Evolutionary conservation across 495 filamentous ascomycete genomes (phyloP).

Genomic region (Hypoxylon subgilvum): DNA sequence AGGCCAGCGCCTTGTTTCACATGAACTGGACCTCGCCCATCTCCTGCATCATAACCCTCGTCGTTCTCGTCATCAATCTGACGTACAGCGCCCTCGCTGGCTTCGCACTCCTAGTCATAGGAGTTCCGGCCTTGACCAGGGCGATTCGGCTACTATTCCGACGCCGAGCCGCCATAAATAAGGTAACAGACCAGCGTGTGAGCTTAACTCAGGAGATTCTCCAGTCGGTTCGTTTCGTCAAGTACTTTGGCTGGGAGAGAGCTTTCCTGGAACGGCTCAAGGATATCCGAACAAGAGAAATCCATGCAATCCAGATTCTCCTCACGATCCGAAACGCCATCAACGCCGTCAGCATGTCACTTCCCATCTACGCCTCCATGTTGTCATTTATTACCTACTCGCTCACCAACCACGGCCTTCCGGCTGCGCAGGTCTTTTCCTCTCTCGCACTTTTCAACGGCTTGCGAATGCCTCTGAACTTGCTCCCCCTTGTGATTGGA

Average conservation of each 20-base stretch:
- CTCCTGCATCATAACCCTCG: constrained; percentile 74
- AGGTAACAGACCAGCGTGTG: constrained; percentile 89
- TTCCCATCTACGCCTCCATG: constrained; percentile 94
- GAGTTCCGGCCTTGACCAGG: constrained; percentile 73
- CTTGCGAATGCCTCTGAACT: constrained; percentile 84
- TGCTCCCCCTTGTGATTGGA: constrained; percentile 86
- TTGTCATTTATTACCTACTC: constrained; percentile 92
- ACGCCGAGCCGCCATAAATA: constrained; percentile 80
- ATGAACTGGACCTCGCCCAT: constrained; percentile 87
- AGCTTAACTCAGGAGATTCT: constrained; percentile 92
- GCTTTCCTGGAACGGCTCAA: constrained; percentile 79
- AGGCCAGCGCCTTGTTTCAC: constrained; percentile 85
- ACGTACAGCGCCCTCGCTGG: constrained; percentile 87
- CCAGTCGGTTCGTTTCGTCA: constrained; percentile 89
- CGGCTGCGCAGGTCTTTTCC: constrained; percentile 84
- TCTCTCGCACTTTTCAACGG: constrained; percentile 92
- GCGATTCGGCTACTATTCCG: constrained; percentile 74
- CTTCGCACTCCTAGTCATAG: constrained; percentile 79
- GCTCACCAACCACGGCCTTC: constrained; percentile 70
- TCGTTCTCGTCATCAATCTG: constrained; percentile 81
- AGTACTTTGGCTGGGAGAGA: constrained; percentile 93
- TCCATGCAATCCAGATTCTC: constrained; percentile 77
- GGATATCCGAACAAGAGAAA: constrained; percentile 74
- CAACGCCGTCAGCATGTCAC: constrained; percentile 72
- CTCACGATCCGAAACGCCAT: constrained; percentile 83